phyloP scores from a whole-genome alignment of 2,329 filamentous ascomycete species.

The Claviceps sp. region DNA sequence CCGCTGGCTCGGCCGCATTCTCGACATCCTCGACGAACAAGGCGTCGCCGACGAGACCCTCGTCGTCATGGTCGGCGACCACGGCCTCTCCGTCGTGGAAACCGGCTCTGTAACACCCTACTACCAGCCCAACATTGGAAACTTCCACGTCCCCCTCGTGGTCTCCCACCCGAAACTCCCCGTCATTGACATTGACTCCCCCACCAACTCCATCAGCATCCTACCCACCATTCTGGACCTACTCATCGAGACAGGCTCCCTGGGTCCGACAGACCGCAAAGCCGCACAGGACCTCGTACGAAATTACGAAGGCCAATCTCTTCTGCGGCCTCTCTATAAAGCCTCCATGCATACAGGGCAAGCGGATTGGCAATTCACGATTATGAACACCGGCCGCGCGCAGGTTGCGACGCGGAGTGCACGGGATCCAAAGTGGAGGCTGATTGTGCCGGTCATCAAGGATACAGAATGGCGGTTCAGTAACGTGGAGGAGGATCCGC shows the following conservation, averaged over 20 bases:
- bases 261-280: conserved; percentile 12
- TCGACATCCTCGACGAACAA: conserved; percentile 17
- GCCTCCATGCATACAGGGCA: conserved; percentile 9
- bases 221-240: conserved; percentile 22
- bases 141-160: conserved; percentile 21
- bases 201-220: conserved; percentile 20
- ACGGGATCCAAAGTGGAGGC: conserved; percentile 10
- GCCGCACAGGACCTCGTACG: conserved; percentile 17
- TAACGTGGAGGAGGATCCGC: conserved; percentile 15
- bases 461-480: conserved; percentile 20
- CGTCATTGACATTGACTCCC: conserved; percentile 17
- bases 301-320: conserved; percentile 23
- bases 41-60: conserved; percentile 19
- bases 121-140: conserved; percentile 20
- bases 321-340: conserved; percentile 18
- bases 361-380: conserved; percentile 13
- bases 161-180: conserved; percentile 22
- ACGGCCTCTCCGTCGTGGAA: conserved; percentile 20
- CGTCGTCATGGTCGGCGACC: conserved; percentile 19
- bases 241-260: conserved; percentile 19
- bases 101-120: conserved; percentile 19
- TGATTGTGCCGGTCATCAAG: conserved; percentile 13
- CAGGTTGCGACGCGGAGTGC: conserved; percentile 12
- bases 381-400: conserved; percentile 15
- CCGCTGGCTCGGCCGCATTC: conserved; percentile 19